Evolutionary conservation across 2,329 filamentous ascomycete genomes (phyloP).

Genomic region (Stachybotrys chartarum): DNA sequence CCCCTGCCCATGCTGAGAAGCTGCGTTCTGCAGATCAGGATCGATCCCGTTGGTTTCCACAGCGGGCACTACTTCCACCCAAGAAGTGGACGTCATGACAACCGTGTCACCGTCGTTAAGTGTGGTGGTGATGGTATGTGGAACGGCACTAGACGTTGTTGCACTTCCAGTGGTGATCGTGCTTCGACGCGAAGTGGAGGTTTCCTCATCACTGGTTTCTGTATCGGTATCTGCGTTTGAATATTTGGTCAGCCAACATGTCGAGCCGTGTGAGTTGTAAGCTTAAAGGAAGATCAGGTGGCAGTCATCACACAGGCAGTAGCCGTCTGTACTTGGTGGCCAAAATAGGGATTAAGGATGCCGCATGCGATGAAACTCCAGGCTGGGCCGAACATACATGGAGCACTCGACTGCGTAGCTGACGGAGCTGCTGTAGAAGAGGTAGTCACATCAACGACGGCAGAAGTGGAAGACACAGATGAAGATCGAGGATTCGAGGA

Average conservation of each 20-base stretch:
- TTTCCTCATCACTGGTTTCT: background rate
- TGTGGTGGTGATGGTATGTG: conserved; percentile 38
- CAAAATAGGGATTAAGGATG: background rate
- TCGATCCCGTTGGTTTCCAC: conserved; percentile 17
- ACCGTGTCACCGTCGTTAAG: conserved; percentile 35
- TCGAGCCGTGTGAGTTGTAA: background rate
- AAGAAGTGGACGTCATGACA: conserved; percentile 41
- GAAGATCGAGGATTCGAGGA: background rate
- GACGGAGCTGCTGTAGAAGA: conserved; percentile 1
- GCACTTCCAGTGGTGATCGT: conserved; percentile 26
- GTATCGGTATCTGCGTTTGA: background rate
- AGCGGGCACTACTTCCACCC: conserved; percentile 34
- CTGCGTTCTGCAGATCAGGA: conserved; percentile 30
- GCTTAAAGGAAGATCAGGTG: background rate
- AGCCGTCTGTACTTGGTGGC: background rate
- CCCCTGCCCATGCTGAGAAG: conserved; percentile 13
- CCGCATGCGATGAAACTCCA: background rate
- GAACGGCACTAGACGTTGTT: conserved; percentile 27
- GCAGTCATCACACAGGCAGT: background rate
- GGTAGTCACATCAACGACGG: background rate
- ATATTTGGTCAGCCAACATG: background rate
- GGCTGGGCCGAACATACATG: background rate
- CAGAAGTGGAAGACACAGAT: background rate
- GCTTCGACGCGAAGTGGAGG: conserved; percentile 4
- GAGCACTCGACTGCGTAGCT: background rate